Base-by-base conservation (phyloP, 768 basidiomycete species). In the Tulasnella calospora region DNA sequence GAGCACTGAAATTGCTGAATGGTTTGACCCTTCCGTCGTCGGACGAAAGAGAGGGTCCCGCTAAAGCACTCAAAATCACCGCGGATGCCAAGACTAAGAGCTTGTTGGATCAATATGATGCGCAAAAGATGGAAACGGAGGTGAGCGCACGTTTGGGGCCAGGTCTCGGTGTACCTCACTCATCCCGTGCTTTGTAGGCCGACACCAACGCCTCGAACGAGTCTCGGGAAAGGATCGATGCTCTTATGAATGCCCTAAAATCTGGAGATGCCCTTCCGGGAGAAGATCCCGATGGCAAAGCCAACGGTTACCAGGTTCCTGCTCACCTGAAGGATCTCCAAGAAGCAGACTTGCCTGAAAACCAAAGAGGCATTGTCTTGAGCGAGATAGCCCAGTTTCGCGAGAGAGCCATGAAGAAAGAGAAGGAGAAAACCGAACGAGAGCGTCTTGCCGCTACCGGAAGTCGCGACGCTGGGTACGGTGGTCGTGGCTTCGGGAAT, bases 251-350 rank as follows among this genome's bases (percentile, higher is more conserved):
- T 74, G 44, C 77, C 67, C 41, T 73, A 77, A n/a, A 69, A 77
- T 38, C 35, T 38, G 76, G 76, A 38, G 51, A 57, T 8, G 3
- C 23, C 1, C 76, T 77, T 71, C 38, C 76, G 4, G 79, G 80
- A 69, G 77, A 79, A 23, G 79, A 73, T 7, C 74, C 71, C 21
- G 47, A 47, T 47, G 57, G 57, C 36, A 79, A 80, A 21, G 41
- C 71, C 27, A 75, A 71, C 67, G 91, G 92, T 88, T 94, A 94
- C 83, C 88, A 94, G 80, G 94, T 98, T 61, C 95, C 95, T 35
- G 94, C 94, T n/a, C 98, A 99, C 85, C 88, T 99, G 27, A 94
- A 95, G 85, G 98, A 99, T 85, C 88, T 99, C 61, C 93, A 95
- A 83, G 96, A 98, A 85, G 94, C 95, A 74, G 98, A 99, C 83